Conservation (phyloP, 495 filamentous ascomycete species). For the Trichoderma asperelloides region DNA sequence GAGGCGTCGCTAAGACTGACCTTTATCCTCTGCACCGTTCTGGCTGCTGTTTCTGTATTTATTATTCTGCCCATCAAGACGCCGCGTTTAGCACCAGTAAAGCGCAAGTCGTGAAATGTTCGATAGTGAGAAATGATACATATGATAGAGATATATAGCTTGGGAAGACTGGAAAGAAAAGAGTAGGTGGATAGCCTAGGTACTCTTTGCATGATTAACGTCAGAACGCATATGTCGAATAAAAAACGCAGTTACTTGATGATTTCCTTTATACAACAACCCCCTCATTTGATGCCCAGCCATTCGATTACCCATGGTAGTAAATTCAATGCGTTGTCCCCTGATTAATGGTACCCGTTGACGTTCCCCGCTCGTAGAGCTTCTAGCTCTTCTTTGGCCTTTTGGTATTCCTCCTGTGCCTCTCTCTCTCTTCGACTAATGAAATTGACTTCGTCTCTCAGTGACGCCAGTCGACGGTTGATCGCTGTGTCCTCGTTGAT, state of each 20-base stretch:
- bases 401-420: slow-evolving; percentile 78
- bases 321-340: neutral
- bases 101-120: neutral
- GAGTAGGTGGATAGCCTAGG: neutral
- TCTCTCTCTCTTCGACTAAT: slow-evolving; percentile 78
- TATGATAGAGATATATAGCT: neutral
- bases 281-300: neutral
- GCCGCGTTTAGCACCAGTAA: slow-evolving; percentile 38
- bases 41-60: slow-evolving; percentile 40
- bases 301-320: neutral
- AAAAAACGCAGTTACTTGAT: neutral
- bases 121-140: neutral
- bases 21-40: slow-evolving; percentile 42
- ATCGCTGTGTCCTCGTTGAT: slow-evolving; percentile 72
- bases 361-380: slow-evolving; percentile 34
- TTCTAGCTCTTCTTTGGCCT: slow-evolving; percentile 68
- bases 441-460: slow-evolving; percentile 76
- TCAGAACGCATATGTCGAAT: neutral
- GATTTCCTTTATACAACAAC: neutral
- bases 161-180: neutral
- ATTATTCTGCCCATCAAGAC: slow-evolving; percentile 44
- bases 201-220: neutral
- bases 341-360: slow-evolving; percentile 31
- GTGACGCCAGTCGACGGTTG: slow-evolving; percentile 57
- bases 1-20: slow-evolving; percentile 46